Evolutionary conservation across 192 early-diverging fungal genomes (phyloP), one percentile per base, ranked within the genome.

Genomic region (Mortierella alpina): DNA sequence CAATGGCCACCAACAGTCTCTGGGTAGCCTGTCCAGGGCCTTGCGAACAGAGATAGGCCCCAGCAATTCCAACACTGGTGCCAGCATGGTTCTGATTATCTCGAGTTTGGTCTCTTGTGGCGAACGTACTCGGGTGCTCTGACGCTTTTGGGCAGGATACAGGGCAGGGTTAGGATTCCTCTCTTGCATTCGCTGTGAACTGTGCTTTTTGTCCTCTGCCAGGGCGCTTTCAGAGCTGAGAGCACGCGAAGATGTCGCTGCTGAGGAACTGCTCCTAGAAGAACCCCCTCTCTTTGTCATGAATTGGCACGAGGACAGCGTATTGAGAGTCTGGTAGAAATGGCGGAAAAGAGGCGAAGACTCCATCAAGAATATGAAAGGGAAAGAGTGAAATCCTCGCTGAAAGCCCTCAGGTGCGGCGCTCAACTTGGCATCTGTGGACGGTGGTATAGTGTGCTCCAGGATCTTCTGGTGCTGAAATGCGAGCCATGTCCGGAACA

Each of bases 1-100:
- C 8, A 80, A 15, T 2, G 76, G 76, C 77, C 77, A 80, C 77
- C 77, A 80, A 12, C 70, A 68, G 22, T 80, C 77, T 46, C 55
- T 72, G 12, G 77, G 77, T 12, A 80, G 58, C 42, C 58, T 59
- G 42, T 80, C 70, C 51, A 80, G 18, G 2, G 77, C 77, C 55
- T 68, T 72, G 2, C 77, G 69, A 7, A 80, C 55, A 3, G 77
- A 66, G 9, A 80, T 80, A 7, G 70, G 22, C 5, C 77, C 77
- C 9, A 72, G 51, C 6, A 23, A 60, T 48, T 80, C 64, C 14
- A 80, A 15, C 12, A 80, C 2, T 12, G 77, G 77, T 4, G 59
- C 46, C 13, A 80, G 39, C n/a, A 80, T 39, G 1, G 64, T 42
- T 7, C 40, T 52, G 41, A 68, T 72, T 31, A 80, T 42, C 15